Percentiles rank a stretch among this genome's conserved stretches.
Evolutionary conservation across 306 rosid genomes (phyloP).

Genomic region (Mimosa bimucronata): DNA sequence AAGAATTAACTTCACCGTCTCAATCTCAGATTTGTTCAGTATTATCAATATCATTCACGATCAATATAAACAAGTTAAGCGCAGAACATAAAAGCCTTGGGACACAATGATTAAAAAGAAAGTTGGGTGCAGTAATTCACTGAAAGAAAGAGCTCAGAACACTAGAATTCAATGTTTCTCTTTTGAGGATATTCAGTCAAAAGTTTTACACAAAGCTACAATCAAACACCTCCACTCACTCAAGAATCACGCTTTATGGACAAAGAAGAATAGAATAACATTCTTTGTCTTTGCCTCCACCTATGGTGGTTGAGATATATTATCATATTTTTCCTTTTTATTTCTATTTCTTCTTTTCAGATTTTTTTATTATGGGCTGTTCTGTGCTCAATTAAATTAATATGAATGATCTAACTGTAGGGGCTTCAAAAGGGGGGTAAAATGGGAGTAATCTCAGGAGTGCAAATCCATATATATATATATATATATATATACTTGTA

Average conservation of each 20-base stretch:
- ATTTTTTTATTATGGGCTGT: conserved; percentile 2
- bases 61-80: conserved; percentile 32
- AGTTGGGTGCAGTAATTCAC: conserved; percentile 17
- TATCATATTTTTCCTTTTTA: conserved; percentile 13
- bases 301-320: conserved; percentile 28
- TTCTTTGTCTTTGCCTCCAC: conserved; percentile 36
- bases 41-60: conserved; percentile 23
- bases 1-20: background rate
- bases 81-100: conserved; percentile 21
- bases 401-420: background rate
- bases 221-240: conserved; percentile 41
- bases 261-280: conserved; percentile 30
- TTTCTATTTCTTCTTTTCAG: conserved; percentile 18
- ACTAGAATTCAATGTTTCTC: conserved; percentile 44
- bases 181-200: conserved; percentile 47
- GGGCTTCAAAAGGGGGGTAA: background rate
- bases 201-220: conserved; percentile 42
- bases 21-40: background rate
- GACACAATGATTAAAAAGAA: conserved; percentile 22
- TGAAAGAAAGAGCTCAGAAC: conserved; percentile 37
- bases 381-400: background rate
- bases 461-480: background rate
- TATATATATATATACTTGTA: too few species aligned
- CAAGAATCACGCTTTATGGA: conserved; percentile 39
- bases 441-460: background rate